Base-by-base conservation (phyloP, 2,329 filamentous ascomycete species). In the Trichoderma guizhouense region DNA sequence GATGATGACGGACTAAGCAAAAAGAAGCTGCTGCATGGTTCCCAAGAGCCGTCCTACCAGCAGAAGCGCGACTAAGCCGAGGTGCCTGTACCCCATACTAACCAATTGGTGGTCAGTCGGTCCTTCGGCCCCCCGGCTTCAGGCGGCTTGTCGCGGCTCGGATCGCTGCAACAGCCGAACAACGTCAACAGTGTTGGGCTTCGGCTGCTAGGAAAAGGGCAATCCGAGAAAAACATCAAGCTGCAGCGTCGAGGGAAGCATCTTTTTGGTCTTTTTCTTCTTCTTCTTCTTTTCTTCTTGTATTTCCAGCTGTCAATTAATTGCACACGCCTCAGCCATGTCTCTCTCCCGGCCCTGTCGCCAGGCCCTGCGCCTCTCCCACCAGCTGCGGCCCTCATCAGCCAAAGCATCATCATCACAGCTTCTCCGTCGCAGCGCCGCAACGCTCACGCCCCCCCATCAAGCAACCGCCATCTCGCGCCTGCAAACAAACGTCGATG, bases 391-490 rank as follows among this genome's bases (percentile, higher is more conserved):
- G 69, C 75, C 76, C 72, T 77, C 64, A 12, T 12, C 34, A 39
- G 1, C 36, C 74, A 63, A 77, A 72, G 77, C 75, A 69, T 28
- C 55, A 57, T 28, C 66, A 47, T 58, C 55, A 26, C 53, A 28
- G 15, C n/a, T 32, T 3, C 30, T 43, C 74, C 72, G 74, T 77
- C 81, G 82, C 72, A 77, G 83, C 69, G 86, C 92, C 76, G 92
- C 95, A 72, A 94, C 89, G 57, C 95, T 97, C 81, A 93, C 92
- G 9, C 89, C 94, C 73, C 89, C 91, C 2, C 90, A 94, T 81
- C 94, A 97, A 83, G 93, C 94, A 43, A 89, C 89, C 74, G 92
- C 94, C 70, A 91, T 98, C 74, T 97, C 95, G 7, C 87, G 93
- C 57, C 85, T 98, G 39, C 92, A 90, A 73, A 93, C 90, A 47